Base-by-base conservation (phyloP, 1,139 yeast genomes). In the Williopsis jadinii region DNA sequence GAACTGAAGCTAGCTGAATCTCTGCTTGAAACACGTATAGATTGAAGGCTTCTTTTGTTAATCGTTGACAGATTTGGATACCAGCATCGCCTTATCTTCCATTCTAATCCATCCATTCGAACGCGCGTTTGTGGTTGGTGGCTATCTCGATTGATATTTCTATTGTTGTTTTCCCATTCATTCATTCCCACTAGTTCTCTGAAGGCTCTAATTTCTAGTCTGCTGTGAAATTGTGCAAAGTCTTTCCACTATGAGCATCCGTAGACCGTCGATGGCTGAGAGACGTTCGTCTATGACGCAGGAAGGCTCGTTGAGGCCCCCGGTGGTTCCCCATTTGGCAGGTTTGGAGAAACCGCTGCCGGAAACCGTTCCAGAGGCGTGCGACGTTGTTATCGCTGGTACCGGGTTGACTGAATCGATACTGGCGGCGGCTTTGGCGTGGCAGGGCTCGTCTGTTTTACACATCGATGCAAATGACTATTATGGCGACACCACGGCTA, bases 371-470 rank as follows among this genome's bases (percentile, higher is more conserved):
- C 75, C 85, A 11, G 83, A 80, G 41, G 71, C 76, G 44, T 86
- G 87, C 55, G 99, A 92, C 58, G 95, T 92, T 26, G 71, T 92
- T 36, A 83, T 92, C 43, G 74, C 84, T 52, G 98, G 99, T 30
- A 92, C 98, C 0, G 97, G 97, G 1, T 70, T 94, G 37, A 81
- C 80, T 4, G 96, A 94, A 62, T 77, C 88, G 53, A 80, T 94
- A 11, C 66, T 90, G 42, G 96, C 97, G 0, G 95, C 97, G 4
- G 92, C 97, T 0, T 70, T 92, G 42, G 84, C 97, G 12, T 92
- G 98, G 97, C 96, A 87, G 56, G 97, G 97, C 11, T 81, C 92
- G 13, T 80, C 74, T 49, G 97, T 92, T 13, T 69, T 92, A 41
- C 98, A 92, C 60, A 77, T 92, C 37, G 98, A 92, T 60, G 70